A percentile compares a stretch with the other conserved stretches of the same genome.
Evolutionary conservation across 176 grass and related monocot genomes (phyloP).

Genomic region (Hordeum marinum): DNA sequence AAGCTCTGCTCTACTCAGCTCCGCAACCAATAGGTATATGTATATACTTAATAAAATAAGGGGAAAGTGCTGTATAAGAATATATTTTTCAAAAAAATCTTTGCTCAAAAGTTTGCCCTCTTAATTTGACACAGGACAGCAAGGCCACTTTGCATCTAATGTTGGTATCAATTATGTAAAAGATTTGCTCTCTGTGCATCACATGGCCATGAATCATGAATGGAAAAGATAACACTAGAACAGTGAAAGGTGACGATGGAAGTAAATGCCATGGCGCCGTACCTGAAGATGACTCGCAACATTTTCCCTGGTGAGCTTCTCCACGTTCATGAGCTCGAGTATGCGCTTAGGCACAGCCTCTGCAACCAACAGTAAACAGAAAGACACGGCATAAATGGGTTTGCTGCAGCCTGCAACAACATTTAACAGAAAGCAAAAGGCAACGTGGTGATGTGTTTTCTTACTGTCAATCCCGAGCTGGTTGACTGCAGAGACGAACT

Average conservation of each 20-base stretch:
- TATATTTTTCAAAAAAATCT: neutral
- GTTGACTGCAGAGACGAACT: conserved; percentile 87
- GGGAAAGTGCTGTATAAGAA: neutral
- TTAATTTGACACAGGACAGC: neutral
- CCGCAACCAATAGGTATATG: neutral
- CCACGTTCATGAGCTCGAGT: conserved; percentile 87
- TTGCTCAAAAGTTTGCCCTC: neutral
- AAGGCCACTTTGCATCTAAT: neutral
- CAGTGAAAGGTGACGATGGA: neutral
- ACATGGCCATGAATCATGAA: neutral
- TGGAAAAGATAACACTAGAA: neutral
- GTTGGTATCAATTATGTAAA: neutral
- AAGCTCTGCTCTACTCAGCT: neutral
- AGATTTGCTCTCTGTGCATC: neutral
- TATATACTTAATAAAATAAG: neutral
- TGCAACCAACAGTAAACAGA: conserved; percentile 31
- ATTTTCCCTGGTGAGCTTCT: conserved; percentile 89
- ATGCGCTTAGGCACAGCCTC: conserved; percentile 91
- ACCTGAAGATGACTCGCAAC: conserved; percentile 95
- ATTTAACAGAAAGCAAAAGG: conserved; percentile 11
- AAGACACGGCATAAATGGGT: conserved; percentile 35
- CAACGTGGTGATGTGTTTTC: neutral
- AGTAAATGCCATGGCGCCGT: conserved; percentile 25
- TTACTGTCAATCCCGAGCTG: conserved; percentile 77
- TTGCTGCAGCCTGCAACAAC: conserved; percentile 9